Evolutionary conservation across 768 basidiomycete genomes (phyloP).

Genomic region (Rubroboletus satanas): DNA sequence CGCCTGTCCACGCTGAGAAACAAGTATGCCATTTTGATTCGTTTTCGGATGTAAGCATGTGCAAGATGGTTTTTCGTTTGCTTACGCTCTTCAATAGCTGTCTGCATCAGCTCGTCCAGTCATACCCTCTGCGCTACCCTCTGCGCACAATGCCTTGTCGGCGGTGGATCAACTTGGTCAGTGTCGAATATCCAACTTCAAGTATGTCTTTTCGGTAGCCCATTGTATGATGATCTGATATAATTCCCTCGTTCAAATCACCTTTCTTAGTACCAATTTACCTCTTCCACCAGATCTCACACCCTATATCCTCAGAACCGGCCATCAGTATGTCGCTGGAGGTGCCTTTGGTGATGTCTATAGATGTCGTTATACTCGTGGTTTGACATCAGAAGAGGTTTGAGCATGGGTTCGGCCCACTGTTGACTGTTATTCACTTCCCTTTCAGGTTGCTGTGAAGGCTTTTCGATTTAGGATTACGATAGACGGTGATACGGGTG

Average conservation of each 20-base stretch:
- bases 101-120: not conserved
- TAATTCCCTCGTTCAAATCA: no score
- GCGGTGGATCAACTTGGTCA: not conserved
- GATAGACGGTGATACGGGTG: no score
- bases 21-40: not conserved
- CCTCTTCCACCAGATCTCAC: constrained; percentile 9
- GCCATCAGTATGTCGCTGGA: not conserved
- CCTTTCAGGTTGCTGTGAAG: no score
- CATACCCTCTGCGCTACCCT: not conserved
- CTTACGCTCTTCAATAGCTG: not conserved
- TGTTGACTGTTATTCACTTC: not conserved
- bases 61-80: not conserved
- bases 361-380: constrained; percentile 1
- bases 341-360: constrained; percentile 18
- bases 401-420: not conserved
- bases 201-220: not conserved
- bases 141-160: not conserved
- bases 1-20: not conserved
- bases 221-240: not conserved
- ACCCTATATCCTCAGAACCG: not conserved
- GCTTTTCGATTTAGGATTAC: no score
- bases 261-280: not conserved
- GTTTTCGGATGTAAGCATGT: not conserved
- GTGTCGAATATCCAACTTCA: not conserved
- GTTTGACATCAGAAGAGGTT: not conserved